Base-by-base conservation (phyloP, 768 basidiomycete genomes). In the Xanthoconium stramineum region DNA sequence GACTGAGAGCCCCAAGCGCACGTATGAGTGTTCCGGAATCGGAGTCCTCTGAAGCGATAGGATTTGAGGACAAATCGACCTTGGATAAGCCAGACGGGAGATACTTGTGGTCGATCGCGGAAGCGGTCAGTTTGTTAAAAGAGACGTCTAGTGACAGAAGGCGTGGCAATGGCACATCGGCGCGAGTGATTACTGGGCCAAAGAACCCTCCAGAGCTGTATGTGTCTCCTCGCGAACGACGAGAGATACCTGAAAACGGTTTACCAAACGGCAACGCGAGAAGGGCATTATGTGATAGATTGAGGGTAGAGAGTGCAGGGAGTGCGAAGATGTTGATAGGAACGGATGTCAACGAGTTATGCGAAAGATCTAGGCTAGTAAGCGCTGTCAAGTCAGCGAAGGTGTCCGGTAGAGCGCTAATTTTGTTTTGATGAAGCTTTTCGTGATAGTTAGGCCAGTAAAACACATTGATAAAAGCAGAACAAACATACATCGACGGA, bases 361-460 rank as follows among this genome's bases (percentile, higher is more conserved):
- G 78, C 0, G 90, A 91, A 35, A 94, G 72, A 71, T 94, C 89
- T 58, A 93, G 74, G 47, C 74, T 74, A 13, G 84, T 83, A 19
- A 94, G 76, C 20, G 79, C 77, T 1, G 82, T 81, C 46, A 94
- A 74, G 70, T 93, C 87, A 1, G 80, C 80, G 58, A 93, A 83
- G 1, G 82, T 78, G 49, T 80, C 74, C 6, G 91, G 91, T 3
- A 94, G 74, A 19, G 75, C 69, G 2, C 72, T 65, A 24, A 94
- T 69, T 62, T 78, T 83, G 73, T 94, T 94, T 64, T 84, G 83
- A 69, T 90, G 90, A 39, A 93, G 72, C 91, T 93, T 54, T 48
- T 53, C 24, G 20, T 35, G 19, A 36, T 20, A 12, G 20, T 61
- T 2, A 53, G 33, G 33, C 33, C 2, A 4, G 56, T 36, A 32